Conservation (phyloP, 2,329 filamentous ascomycete genomes). For the Colletotrichum orchidophilum region DNA sequence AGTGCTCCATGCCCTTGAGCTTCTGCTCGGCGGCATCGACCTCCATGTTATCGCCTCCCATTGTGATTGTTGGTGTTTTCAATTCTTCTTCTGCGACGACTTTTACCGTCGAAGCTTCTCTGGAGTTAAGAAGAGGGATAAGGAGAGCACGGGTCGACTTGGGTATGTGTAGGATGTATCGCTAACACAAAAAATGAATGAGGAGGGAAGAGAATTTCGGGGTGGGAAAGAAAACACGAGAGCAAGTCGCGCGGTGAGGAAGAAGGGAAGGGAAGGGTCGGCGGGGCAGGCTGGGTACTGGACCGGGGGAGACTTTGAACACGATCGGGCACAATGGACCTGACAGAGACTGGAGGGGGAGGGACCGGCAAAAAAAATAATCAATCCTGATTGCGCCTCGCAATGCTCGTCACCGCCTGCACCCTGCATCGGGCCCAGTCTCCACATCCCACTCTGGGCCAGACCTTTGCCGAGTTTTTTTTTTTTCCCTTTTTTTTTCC, state of each 20-base stretch:
- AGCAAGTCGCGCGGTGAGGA: slow-evolving; percentile 26
- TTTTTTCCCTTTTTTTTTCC: not conserved
- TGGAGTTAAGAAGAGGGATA: not conserved
- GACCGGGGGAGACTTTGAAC: slow-evolving; percentile 21
- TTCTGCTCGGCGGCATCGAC: slow-evolving; percentile 68
- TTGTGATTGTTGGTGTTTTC: slow-evolving; percentile 36
- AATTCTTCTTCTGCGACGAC: slow-evolving; percentile 1
- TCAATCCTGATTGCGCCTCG: slow-evolving; percentile 26
- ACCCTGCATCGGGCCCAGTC: slow-evolving; percentile 23
- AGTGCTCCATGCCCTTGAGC: slow-evolving; percentile 83
- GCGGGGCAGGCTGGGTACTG: slow-evolving; percentile 15
- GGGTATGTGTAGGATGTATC: not conserved
- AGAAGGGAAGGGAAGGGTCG: slow-evolving; percentile 14
- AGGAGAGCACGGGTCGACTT: not conserved
- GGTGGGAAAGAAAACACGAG: slow-evolving; percentile 19
- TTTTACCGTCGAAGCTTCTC: not conserved
- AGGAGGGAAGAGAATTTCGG: slow-evolving; percentile 21
- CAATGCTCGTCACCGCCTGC: slow-evolving; percentile 33
- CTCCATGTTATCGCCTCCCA: slow-evolving; percentile 64
- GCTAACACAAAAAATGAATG: not conserved
- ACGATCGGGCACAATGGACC: slow-evolving; percentile 30
- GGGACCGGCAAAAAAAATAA: slow-evolving; percentile 4
- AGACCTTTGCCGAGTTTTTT: not conserved
- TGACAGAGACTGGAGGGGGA: slow-evolving; percentile 19
- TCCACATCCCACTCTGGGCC: slow-evolving; percentile 10